These are phyloP conservation scores for Trifolium dubium DNA, from an alignment of 306 rosid species.

Conservation along the genomic window DNA sequence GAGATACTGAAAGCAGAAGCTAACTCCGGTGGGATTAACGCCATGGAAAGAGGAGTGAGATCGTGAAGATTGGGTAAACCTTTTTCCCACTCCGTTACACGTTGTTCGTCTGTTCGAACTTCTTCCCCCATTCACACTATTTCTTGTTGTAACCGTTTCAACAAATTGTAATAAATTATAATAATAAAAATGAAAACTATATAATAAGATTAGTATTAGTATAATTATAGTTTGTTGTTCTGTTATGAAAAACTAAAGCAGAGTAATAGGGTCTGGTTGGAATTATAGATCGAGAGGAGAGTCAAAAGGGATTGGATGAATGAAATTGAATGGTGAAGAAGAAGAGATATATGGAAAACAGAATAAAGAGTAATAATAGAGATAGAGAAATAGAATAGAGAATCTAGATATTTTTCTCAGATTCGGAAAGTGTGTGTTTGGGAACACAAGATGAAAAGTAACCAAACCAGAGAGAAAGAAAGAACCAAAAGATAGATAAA, in stretches of 20 bases:
- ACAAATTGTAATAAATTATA: neutral
- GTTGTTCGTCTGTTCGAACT: conserved; percentile 64
- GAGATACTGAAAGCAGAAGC: conserved; percentile 88
- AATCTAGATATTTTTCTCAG: conserved; percentile 39
- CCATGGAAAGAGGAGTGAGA: conserved; percentile 76
- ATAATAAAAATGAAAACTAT: too few relatives aligned
- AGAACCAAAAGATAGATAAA: neutral
- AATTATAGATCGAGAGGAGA: conserved; percentile 30
- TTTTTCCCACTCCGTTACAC: conserved; percentile 77
- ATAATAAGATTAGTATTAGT: too few relatives aligned
- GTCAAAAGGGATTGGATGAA: neutral
- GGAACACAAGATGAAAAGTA: conserved; percentile 21
- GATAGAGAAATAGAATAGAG: neutral
- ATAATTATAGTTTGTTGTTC: too few relatives aligned
- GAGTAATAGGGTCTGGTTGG: neutral
- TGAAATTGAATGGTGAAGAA: neutral
- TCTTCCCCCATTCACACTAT: conserved; percentile 66
- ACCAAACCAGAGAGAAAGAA: neutral
- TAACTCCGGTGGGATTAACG: conserved; percentile 70
- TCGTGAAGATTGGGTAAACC: conserved; percentile 72
- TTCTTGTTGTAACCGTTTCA: conserved; percentile 14
- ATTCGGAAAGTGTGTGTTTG: conserved; percentile 26
- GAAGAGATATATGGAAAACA: neutral
- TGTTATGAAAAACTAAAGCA: neutral
- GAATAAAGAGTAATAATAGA: neutral